Base-by-base conservation (phyloP, 768 basidiomycete genomes). In the Russula olivacea region DNA sequence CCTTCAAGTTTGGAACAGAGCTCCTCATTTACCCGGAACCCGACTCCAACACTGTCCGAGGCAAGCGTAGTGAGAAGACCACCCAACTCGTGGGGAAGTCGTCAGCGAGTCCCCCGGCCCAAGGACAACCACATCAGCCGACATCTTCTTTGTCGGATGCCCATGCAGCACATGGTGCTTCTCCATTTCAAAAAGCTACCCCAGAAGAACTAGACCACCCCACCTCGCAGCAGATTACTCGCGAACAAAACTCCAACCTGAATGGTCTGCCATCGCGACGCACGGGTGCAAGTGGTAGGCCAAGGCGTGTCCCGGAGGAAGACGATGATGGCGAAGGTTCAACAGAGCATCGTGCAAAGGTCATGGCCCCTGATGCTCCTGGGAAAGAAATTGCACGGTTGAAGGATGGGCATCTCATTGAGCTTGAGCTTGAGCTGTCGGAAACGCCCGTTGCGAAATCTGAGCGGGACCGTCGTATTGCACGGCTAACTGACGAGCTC, bases 11-110 rank as follows among this genome's bases (percentile, higher is more conserved):
- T 32, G 59, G 8, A 49, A 36, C 71, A 93, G 91, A 87, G 72
- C 89, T 94, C 72, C 96, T 96, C 79, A 93, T 93, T 76, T 95
- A 96, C 72, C 93, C 14, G 34, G 5, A 34, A 25, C 9, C 93
- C 8, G 87, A 91, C 66, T 79, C 83, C 23, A 81, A 73, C 63
- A 76, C 78, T 62, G 70, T 75, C n/a, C n/a, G n/a, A n/a, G n/a
- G n/a, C 15, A 76, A 79, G 23, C 73, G 74, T 47, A 36, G 78
- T 68, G 79, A 59, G 21, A 59, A 61, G 40, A 41, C 40, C 17
- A 43, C 8, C 3, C 57, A 54, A 43, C 73, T 74, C 14, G 73
- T 73, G 53, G 80, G 80, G 50, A 85, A 83, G 70, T 72, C 78
- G 1, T 84, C 86, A 1, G 69, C 78, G 68, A 64, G 48, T 43